phyloP scores from a whole-genome alignment of 352 stramenopile genomes.

The Globisporangium polare region DNA sequence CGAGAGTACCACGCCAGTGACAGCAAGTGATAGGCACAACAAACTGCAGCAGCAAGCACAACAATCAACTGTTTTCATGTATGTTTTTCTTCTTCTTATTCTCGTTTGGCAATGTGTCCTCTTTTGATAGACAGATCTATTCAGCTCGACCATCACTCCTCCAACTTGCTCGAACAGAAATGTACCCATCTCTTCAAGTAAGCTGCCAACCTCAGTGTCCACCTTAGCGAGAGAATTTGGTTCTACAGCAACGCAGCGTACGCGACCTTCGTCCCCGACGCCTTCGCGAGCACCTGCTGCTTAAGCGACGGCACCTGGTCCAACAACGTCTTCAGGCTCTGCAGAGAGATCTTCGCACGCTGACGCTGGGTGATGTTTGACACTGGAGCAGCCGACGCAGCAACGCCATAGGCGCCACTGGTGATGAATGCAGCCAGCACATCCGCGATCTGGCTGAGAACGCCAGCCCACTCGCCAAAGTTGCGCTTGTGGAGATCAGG shows the following conservation, averaged over 20 bases:
- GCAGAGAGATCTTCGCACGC: conserved; percentile 14
- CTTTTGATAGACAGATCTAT: not conserved
- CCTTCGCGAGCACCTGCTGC: conserved; percentile 29
- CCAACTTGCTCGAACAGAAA: not conserved
- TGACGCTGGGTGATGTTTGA: conserved; percentile 10
- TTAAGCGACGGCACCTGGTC: conserved; percentile 41
- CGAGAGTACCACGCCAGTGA: conserved; percentile 27
- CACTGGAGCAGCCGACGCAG: not conserved
- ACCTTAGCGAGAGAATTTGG: conserved; percentile 2
- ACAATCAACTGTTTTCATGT: not conserved
- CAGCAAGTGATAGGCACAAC: conserved; percentile 9
- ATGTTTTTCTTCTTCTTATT: not conserved
- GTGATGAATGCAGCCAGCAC: conserved; percentile 20
- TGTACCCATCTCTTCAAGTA: not conserved
- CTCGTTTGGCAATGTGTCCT: not conserved
- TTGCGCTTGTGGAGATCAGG: conserved; percentile 46
- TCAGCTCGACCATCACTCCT: not conserved
- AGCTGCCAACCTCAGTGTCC: not conserved
- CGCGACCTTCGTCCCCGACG: conserved; percentile 4
- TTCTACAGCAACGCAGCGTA: conserved; percentile 29
- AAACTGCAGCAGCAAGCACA: not conserved
- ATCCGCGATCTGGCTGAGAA: conserved; percentile 30
- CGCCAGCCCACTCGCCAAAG: conserved; percentile 42
- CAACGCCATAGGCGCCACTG: not conserved
- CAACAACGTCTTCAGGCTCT: conserved; percentile 22